Conservation (phyloP, 306 rosid genomes). For the Corylus americana region DNA sequence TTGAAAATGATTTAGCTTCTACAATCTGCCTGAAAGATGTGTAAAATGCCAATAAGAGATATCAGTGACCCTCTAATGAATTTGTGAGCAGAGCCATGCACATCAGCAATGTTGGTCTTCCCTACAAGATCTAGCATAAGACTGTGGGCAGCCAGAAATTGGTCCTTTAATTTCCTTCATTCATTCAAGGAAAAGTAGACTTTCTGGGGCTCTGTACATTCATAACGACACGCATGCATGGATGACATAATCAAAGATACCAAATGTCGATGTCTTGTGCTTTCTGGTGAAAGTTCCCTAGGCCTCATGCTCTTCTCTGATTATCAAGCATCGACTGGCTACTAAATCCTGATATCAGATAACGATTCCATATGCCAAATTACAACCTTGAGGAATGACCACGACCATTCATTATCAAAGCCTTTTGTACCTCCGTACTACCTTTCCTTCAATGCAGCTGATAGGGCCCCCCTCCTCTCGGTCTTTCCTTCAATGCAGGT, state of each 20-base stretch:
- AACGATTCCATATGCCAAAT: conserved; percentile 24
- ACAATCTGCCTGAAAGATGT: conserved; percentile 57
- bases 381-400: conserved; percentile 13
- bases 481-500: conserved; percentile 11
- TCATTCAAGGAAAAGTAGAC: neutral
- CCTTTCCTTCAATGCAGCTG: conserved; percentile 21
- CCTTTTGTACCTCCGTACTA: conserved; percentile 4
- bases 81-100: too few species aligned
- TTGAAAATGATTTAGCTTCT: conserved; percentile 43
- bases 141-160: too few species aligned
- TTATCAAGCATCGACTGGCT: conserved; percentile 4
- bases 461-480: conserved; percentile 9
- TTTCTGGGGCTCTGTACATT: neutral
- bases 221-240: conserved; percentile 1
- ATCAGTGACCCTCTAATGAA: too few species aligned
- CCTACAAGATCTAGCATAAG: too few species aligned
- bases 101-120: too few species aligned
- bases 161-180: too few species aligned
- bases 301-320: conserved; percentile 20
- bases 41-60: conserved; percentile 35
- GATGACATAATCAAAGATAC: conserved; percentile 17
- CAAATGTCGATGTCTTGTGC: conserved; percentile 22
- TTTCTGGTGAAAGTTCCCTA: conserved; percentile 24
- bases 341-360: conserved; percentile 2
- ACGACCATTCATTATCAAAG: conserved; percentile 34